phyloP scores from a whole-genome alignment of 2,329 filamentous ascomycete genomes.

The Epichloe scottii region DNA sequence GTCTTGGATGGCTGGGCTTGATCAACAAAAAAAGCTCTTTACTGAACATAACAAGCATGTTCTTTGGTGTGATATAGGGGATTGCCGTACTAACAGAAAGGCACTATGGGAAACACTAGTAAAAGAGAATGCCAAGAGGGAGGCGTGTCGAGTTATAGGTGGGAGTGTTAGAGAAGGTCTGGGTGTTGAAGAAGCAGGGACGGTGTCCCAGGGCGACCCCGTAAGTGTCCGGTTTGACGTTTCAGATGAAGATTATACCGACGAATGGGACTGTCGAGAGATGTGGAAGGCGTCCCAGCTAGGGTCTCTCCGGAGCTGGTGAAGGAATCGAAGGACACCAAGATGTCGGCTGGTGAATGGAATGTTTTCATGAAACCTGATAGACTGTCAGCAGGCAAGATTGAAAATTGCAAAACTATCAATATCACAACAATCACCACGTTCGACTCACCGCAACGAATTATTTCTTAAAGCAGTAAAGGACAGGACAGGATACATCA shows the following conservation, averaged over 20 bases:
- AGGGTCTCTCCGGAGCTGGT: neutral
- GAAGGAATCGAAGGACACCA: neutral
- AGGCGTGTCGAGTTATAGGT: neutral
- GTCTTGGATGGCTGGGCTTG: neutral
- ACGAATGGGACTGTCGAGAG: neutral
- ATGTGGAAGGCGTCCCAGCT: neutral
- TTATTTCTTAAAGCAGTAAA: too few relatives aligned
- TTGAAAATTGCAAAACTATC: too few relatives aligned
- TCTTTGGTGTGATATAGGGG: neutral
- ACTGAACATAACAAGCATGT: neutral
- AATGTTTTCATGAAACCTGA: too few relatives aligned
- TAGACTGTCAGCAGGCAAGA: too few relatives aligned
- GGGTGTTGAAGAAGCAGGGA: neutral
- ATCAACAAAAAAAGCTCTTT: neutral
- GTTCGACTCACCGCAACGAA: too few relatives aligned
- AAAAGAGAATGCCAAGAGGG: neutral
- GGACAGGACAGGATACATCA: rapidly evolving
- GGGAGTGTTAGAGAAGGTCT: neutral
- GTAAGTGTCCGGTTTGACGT: neutral
- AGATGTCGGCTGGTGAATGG: neutral
- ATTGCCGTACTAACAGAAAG: neutral
- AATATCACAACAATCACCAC: too few relatives aligned
- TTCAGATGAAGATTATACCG: neutral
- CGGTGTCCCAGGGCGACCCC: neutral
- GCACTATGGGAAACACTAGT: neutral